Evolutionary conservation across 2,329 filamentous ascomycete genomes (phyloP).

Genomic region (Ophiobolus disseminans): DNA sequence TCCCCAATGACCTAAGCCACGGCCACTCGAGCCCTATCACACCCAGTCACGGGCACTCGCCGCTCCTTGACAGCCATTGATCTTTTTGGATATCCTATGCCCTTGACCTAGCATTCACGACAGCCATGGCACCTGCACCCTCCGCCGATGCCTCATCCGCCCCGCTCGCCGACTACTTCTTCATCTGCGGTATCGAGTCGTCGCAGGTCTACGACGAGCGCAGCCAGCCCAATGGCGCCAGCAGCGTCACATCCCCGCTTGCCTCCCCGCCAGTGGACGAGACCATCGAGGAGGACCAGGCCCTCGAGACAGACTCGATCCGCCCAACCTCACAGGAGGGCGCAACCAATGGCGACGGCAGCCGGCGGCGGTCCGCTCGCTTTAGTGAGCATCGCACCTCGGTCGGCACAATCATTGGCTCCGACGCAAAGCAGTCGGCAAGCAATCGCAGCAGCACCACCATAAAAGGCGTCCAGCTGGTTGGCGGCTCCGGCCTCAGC

Average conservation of each 20-base stretch:
- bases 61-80: slow-evolving; percentile 26
- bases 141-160: slow-evolving; percentile 55
- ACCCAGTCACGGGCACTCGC: slow-evolving; percentile 30
- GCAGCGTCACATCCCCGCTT: slow-evolving; percentile 37
- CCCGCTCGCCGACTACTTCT: slow-evolving; percentile 71
- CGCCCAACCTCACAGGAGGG: slow-evolving; percentile 55
- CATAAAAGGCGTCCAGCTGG: slow-evolving; percentile 58
- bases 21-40: slow-evolving; percentile 30
- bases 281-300: slow-evolving; percentile 67
- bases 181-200: slow-evolving; percentile 65
- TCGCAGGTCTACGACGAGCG: slow-evolving; percentile 59
- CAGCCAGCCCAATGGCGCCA: slow-evolving; percentile 35
- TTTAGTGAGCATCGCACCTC: slow-evolving; percentile 60
- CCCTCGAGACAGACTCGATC: slow-evolving; percentile 60
- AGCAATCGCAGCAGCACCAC: slow-evolving; percentile 72
- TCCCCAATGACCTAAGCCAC: slow-evolving; percentile 46
- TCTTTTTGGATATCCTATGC: slow-evolving; percentile 40
- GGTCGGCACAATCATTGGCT: slow-evolving; percentile 56
- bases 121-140: slow-evolving; percentile 48
- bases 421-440: slow-evolving; percentile 55
- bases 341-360: slow-evolving; percentile 48
- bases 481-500: slow-evolving; percentile 55
- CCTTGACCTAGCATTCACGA: slow-evolving; percentile 33
- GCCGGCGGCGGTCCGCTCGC: slow-evolving; percentile 47
- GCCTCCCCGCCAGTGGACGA: slow-evolving; percentile 54